phyloP scores from a whole-genome alignment of 129 eudicot genomes.

The carrot (Daucus carota) region DNA sequence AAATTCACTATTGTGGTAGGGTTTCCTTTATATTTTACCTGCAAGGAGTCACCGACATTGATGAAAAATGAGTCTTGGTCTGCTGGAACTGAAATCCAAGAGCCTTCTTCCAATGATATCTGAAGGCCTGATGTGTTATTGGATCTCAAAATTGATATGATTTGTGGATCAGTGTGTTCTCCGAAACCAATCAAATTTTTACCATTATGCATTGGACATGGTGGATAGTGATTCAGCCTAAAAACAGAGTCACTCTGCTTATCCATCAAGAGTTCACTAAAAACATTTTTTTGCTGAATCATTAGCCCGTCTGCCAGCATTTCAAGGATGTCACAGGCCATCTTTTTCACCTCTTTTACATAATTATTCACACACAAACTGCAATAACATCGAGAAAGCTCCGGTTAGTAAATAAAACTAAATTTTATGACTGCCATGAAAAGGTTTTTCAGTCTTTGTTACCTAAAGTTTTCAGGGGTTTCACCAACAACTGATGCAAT shows the following conservation, averaged over 20 bases:
- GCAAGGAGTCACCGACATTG: slow-evolving; percentile 58
- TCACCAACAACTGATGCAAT: slow-evolving; percentile 36
- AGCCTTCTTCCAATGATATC: slow-evolving; percentile 38
- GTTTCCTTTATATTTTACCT: slow-evolving; percentile 21
- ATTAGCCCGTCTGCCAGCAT: slow-evolving; percentile 36
- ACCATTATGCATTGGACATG: slow-evolving; percentile 17
- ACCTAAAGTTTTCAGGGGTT: slow-evolving; percentile 53
- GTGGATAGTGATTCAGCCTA: slow-evolving; percentile 44
- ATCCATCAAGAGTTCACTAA: slow-evolving; percentile 44
- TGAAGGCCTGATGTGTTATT: slow-evolving; percentile 48
- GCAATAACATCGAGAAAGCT: neutral
- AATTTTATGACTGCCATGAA: neutral
- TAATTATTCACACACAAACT: slow-evolving; percentile 19
- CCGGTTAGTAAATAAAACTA: neutral
- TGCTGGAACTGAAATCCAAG: slow-evolving; percentile 49
- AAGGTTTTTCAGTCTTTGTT: neutral
- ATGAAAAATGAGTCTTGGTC: slow-evolving; percentile 48
- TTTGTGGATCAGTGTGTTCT: slow-evolving; percentile 64
- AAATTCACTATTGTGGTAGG: neutral
- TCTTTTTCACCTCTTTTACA: slow-evolving; percentile 24
- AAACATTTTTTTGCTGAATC: slow-evolving; percentile 27
- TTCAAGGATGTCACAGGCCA: slow-evolving; percentile 39
- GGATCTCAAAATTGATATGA: slow-evolving; percentile 45
- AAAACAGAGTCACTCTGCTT: slow-evolving; percentile 50
- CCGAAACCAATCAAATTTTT: slow-evolving; percentile 44